Evolutionary conservation across 129 eudicot species (phyloP).

Genomic region (Saposhnikovia divaricata): DNA sequence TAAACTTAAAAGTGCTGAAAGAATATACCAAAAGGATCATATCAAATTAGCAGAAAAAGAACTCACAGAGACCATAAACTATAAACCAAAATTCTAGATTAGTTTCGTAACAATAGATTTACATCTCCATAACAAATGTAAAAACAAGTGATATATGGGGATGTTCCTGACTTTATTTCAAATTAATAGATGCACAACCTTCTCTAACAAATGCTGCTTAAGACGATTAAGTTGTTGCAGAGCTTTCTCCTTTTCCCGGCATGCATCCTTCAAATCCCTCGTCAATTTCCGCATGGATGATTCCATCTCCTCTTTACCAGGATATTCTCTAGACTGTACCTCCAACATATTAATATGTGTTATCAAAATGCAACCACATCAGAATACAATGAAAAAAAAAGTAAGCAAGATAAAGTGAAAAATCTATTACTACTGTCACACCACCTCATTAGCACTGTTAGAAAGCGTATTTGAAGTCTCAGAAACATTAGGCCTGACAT

Average conservation of each 20-base stretch:
- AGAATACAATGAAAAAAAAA: not conserved
- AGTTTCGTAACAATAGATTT: not conserved
- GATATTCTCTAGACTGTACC: conserved; percentile 31
- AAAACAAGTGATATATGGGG: not conserved
- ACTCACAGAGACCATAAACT: not conserved
- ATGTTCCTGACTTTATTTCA: not conserved
- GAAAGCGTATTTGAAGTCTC: conserved; percentile 19
- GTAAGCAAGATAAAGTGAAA: not conserved
- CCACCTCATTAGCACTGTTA: conserved; percentile 53
- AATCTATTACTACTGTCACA: conserved; percentile 6
- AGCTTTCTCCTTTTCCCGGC: conserved; percentile 71
- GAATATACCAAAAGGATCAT: not conserved
- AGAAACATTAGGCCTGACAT: not conserved
- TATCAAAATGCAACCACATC: conserved; percentile 1
- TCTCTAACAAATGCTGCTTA: conserved; percentile 90
- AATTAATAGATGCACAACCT: conserved; percentile 36
- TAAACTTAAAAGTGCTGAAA: not conserved
- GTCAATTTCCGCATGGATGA: conserved; percentile 51
- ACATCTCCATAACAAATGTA: not conserved
- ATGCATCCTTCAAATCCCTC: conserved; percentile 61
- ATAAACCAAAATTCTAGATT: not conserved
- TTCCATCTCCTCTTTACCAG: conserved; percentile 72
- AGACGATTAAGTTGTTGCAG: conserved; percentile 73
- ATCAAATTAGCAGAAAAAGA: not conserved
- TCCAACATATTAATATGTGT: conserved; percentile 23